Conservation (phyloP, 2,329 filamentous ascomycete species). For the Fusarium clavum region DNA sequence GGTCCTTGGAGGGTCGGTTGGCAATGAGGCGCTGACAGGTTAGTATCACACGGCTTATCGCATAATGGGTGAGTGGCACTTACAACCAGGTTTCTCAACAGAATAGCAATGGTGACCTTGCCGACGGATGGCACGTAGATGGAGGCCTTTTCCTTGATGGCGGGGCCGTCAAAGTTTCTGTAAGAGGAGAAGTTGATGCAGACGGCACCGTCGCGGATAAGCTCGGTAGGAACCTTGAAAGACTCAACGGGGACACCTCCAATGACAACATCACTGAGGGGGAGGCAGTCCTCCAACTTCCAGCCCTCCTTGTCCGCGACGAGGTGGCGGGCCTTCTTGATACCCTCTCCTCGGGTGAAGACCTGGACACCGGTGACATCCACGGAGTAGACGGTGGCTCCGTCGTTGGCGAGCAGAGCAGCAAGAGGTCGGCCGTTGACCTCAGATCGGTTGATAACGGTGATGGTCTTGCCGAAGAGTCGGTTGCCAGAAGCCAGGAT, state of each 20-base stretch:
- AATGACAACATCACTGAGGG: conserved; percentile 93
- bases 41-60: conserved; percentile 35
- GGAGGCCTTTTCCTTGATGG: conserved; percentile 93
- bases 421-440: conserved; percentile 94
- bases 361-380: conserved; percentile 92
- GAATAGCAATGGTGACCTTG: conserved; percentile 94
- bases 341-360: conserved; percentile 89
- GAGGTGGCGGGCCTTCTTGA: conserved; percentile 87
- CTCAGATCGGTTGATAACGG: conserved; percentile 95
- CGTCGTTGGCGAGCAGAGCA: conserved; percentile 94
- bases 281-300: conserved; percentile 82
- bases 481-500: conserved; percentile 93
- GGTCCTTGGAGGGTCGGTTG: conserved; percentile 58
- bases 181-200: conserved; percentile 99
- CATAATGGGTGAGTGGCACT: conserved; percentile 51
- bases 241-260: conserved; percentile 88
- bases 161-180: conserved; percentile 87
- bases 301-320: conserved; percentile 85
- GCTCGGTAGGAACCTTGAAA: conserved; percentile 88
- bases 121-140: conserved; percentile 98
- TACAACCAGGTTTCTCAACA: conserved; percentile 89
- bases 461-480: conserved; percentile 92
- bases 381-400: conserved; percentile 93
- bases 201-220: conserved; percentile 90
- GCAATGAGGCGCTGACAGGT: conserved; percentile 62